Evolutionary conservation across 495 filamentous ascomycete genomes (phyloP).

Genomic region (Xylaria flabelliformis): DNA sequence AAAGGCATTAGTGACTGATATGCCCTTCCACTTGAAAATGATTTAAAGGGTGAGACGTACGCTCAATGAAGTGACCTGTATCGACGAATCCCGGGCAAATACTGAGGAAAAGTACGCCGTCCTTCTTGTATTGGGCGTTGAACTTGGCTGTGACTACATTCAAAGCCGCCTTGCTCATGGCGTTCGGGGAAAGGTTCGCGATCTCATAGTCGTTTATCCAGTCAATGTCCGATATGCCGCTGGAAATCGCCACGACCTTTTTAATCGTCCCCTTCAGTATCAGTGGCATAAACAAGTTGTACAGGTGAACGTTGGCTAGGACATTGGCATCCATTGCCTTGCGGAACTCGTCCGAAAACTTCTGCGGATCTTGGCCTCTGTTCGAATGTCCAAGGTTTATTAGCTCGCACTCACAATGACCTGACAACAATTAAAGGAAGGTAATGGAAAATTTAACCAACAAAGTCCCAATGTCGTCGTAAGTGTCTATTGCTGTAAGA

Average conservation of each 20-base stretch:
- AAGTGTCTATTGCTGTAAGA: slow-evolving; percentile 35
- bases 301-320: slow-evolving; percentile 57
- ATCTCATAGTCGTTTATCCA: slow-evolving; percentile 41
- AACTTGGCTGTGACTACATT: slow-evolving; percentile 56
- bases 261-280: slow-evolving; percentile 56
- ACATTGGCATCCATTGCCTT: slow-evolving; percentile 55
- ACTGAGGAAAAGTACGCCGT: slow-evolving; percentile 59
- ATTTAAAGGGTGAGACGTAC: neutral
- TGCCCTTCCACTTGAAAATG: neutral
- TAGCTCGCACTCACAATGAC: slow-evolving; percentile 2
- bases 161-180: slow-evolving; percentile 49
- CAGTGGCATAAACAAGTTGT: slow-evolving; percentile 60
- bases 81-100: slow-evolving; percentile 59
- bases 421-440: neutral
- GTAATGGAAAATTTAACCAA: slow-evolving; percentile 23
- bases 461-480: slow-evolving; percentile 33
- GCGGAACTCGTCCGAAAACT: slow-evolving; percentile 33
- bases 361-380: slow-evolving; percentile 40
- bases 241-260: slow-evolving; percentile 62
- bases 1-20: slow-evolving; percentile 20
- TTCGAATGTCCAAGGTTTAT: neutral
- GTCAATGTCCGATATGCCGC: slow-evolving; percentile 52
- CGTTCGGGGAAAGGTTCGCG: slow-evolving; percentile 36
- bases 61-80: slow-evolving; percentile 30
- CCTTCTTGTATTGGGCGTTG: slow-evolving; percentile 56